Percentiles rank a stretch among this genome's conserved stretches.
Conservation (phyloP, 495 filamentous ascomycete genomes). For the Penicillium argentinense region DNA sequence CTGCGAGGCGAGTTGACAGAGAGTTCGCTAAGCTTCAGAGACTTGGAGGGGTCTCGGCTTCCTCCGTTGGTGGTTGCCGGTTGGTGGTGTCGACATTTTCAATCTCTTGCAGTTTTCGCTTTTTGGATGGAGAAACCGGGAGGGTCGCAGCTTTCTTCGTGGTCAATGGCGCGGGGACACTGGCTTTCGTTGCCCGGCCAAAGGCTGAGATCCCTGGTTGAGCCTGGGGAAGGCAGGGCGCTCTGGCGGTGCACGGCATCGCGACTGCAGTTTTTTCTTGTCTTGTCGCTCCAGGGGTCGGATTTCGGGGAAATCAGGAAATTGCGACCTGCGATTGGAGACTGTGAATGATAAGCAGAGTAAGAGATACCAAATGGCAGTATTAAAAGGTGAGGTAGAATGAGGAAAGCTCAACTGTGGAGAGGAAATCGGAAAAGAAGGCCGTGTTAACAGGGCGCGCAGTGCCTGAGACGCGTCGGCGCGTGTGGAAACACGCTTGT, state of each 20-base stretch:
- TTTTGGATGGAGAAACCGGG: slow-evolving; percentile 46
- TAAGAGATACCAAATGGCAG: slow-evolving; percentile 26
- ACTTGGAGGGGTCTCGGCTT: slow-evolving; percentile 40
- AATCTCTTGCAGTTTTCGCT: slow-evolving; percentile 45
- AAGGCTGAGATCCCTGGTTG: slow-evolving; percentile 43
- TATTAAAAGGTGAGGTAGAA: slow-evolving; percentile 1
- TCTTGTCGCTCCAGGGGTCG: background rate
- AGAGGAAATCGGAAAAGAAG: slow-evolving; percentile 4
- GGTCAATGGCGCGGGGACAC: slow-evolving; percentile 23
- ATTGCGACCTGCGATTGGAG: slow-evolving; percentile 24
- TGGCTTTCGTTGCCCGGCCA: slow-evolving; percentile 45
- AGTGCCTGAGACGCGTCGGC: slow-evolving; percentile 18
- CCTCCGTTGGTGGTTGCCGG: slow-evolving; percentile 14
- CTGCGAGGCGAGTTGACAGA: slow-evolving; percentile 40
- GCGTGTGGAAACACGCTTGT: slow-evolving; percentile 14
- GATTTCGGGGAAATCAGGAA: slow-evolving; percentile 12
- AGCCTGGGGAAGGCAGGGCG: slow-evolving; percentile 30
- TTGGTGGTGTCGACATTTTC: slow-evolving; percentile 31
- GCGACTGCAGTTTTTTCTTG: slow-evolving; percentile 20
- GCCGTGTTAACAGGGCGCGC: background rate
- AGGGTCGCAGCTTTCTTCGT: slow-evolving; percentile 25
- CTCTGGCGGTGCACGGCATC: slow-evolving; percentile 39
- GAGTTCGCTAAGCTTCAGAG: slow-evolving; percentile 39
- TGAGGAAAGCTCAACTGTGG: slow-evolving; percentile 11
- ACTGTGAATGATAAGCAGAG: slow-evolving; percentile 17